A percentile compares a stretch with the other conserved stretches of the same genome.
Evolutionary conservation across 73 alveolate genomes (phyloP).

Genomic region (Symbiodinium natans): DNA sequence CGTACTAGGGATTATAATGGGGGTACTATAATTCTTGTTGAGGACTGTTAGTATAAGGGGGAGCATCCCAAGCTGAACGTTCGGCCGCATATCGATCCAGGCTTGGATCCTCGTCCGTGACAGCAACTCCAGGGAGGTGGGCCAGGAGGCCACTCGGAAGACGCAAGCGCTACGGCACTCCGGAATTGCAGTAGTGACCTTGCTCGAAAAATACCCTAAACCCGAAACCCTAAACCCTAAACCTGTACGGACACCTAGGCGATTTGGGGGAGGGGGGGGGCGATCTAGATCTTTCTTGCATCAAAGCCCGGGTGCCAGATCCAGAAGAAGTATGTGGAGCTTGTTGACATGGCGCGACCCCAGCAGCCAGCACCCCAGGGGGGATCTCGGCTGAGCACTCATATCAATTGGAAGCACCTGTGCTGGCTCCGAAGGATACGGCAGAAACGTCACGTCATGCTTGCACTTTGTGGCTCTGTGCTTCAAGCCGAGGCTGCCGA

Average conservation of each 20-base stretch:
- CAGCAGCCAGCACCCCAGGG: conserved; percentile 17
- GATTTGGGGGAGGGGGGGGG: too few relatives aligned
- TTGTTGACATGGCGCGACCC: conserved; percentile 16
- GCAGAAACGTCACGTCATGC: neutral
- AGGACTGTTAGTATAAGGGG: too few relatives aligned
- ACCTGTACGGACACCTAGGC: too few relatives aligned
- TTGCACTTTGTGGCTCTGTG: neutral
- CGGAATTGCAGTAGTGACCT: too few relatives aligned
- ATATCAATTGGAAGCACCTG: too few relatives aligned
- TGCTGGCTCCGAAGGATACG: too few relatives aligned
- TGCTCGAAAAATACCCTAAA: neutral
- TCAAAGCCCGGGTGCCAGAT: too few relatives aligned
- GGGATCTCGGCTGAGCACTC: neutral
- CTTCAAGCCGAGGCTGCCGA: neutral
- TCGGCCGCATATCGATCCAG: neutral
- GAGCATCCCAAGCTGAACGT: neutral
- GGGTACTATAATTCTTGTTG: too few relatives aligned
- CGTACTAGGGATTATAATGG: too few relatives aligned
- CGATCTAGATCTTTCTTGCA: too few relatives aligned
- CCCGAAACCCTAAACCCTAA: neutral
- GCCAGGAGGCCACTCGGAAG: neutral
- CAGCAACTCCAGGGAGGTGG: neutral
- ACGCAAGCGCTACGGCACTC: neutral
- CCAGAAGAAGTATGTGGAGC: conserved; percentile 68
- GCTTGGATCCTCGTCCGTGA: neutral